Evolutionary conservation across 495 filamentous ascomycete genomes (phyloP).

Genomic region (Margaritispora aquatica): DNA sequence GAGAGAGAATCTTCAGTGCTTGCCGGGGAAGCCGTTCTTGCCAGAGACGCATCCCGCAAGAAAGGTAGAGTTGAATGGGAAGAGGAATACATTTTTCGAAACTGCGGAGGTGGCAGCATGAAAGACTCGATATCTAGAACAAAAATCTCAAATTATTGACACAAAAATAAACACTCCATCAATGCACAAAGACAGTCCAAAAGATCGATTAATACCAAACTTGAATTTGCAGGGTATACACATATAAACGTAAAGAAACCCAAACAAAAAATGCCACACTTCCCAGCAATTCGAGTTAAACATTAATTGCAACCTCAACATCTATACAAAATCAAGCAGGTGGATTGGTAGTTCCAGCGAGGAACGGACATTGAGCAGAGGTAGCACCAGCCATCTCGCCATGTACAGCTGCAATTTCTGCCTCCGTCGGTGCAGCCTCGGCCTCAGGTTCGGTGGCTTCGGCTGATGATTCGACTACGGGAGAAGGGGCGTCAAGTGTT

Average conservation of each 20-base stretch:
- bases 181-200: too few relatives aligned
- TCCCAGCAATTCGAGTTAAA: background rate
- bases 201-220: too few relatives aligned
- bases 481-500: background rate
- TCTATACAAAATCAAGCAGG: background rate
- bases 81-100: too few relatives aligned
- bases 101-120: too few relatives aligned
- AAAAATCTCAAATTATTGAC: too few relatives aligned
- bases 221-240: background rate
- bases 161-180: too few relatives aligned
- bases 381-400: background rate
- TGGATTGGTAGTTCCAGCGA: background rate
- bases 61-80: conserved; percentile 28
- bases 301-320: background rate
- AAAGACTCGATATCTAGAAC: too few relatives aligned
- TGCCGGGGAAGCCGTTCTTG: conserved; percentile 5
- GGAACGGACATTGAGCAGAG: background rate
- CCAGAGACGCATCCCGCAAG: conserved; percentile 29
- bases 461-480: background rate
- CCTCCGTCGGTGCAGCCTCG: background rate
- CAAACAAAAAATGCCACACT: background rate
- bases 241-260: background rate
- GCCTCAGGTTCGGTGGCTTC: background rate
- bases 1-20: conserved; percentile 43
- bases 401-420: background rate